These are phyloP conservation scores for Pseudonectria foliicola DNA, from an alignment of 2,329 filamentous ascomycete genomes.

Conservation along the genomic window DNA sequence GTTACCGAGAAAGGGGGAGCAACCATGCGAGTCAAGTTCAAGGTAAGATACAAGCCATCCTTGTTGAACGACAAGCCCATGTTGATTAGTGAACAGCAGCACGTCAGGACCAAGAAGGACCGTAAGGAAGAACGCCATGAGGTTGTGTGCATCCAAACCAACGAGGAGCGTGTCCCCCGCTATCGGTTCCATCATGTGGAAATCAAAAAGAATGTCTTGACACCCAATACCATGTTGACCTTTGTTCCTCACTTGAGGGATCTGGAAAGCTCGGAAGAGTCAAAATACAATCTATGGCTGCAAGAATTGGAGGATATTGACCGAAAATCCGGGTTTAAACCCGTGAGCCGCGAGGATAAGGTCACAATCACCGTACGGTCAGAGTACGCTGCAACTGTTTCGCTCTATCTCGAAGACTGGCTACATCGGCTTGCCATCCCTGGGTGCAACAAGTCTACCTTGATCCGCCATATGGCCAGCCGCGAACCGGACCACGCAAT, in stretches of 20 bases:
- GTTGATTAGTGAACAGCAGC: conserved; percentile 32
- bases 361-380: conserved; percentile 40
- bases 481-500: conserved; percentile 40
- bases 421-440: conserved; percentile 42
- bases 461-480: conserved; percentile 47
- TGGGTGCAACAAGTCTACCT: conserved; percentile 43
- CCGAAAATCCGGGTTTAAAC: conserved; percentile 49
- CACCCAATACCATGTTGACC: conserved; percentile 52
- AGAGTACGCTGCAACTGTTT: conserved; percentile 44
- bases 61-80: not conserved
- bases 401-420: conserved; percentile 49
- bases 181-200: conserved; percentile 55
- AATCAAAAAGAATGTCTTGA: conserved; percentile 52
- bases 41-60: conserved; percentile 29
- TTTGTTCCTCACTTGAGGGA: conserved; percentile 55
- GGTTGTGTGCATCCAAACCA: conserved; percentile 41
- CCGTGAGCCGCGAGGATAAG: conserved; percentile 45
- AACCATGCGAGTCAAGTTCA: conserved; percentile 44
- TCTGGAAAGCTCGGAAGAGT: conserved; percentile 48
- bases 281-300: conserved; percentile 49
- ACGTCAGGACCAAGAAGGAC: conserved; percentile 37
- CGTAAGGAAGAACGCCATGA: conserved; percentile 34
- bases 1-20: conserved; percentile 29
- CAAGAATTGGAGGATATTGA: conserved; percentile 52
- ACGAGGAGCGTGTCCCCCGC: conserved; percentile 45